A percentile compares a stretch with the other conserved stretches of the same genome.
Conservation (phyloP, 2,329 filamentous ascomycete species). For the Colletotrichum falcatum region DNA sequence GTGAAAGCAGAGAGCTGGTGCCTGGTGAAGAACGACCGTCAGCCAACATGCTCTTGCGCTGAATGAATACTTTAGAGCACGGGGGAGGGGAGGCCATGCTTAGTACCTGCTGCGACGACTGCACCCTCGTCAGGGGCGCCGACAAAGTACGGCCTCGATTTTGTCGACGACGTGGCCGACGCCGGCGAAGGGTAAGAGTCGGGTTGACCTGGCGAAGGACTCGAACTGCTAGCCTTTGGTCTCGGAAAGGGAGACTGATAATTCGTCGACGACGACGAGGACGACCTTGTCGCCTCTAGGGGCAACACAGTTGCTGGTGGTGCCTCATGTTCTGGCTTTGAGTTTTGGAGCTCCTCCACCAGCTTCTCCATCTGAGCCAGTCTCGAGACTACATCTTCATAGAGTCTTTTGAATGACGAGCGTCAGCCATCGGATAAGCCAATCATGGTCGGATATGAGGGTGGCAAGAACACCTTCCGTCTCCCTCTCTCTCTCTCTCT, state of each 20-base stretch:
- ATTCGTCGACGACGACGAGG: conserved; percentile 47
- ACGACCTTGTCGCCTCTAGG: conserved; percentile 16
- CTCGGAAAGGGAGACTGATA: conserved; percentile 26
- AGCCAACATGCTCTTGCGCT: background rate
- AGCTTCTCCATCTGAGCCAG: conserved; percentile 38
- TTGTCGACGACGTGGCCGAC: conserved; percentile 31
- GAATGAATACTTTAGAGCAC: background rate
- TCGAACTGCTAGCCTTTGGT: conserved; percentile 30
- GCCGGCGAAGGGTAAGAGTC: conserved; percentile 32
- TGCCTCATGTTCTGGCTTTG: conserved; percentile 20
- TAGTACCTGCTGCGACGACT: conserved; percentile 29
- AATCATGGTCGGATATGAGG: conserved; percentile 1
- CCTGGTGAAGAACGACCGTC: conserved; percentile 9
- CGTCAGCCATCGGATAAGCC: conserved; percentile 12
- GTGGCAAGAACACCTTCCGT: background rate
- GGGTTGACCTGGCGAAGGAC: conserved; percentile 26
- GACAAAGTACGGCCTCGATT: conserved; percentile 28
- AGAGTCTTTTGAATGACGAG: conserved; percentile 21
- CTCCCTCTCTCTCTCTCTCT: no score
- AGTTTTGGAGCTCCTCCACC: conserved; percentile 37
- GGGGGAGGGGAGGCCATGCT: background rate
- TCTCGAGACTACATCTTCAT: conserved; percentile 39
- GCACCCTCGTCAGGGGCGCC: conserved; percentile 21
- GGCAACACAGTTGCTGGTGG: conserved; percentile 8
- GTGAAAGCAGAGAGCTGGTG: conserved; percentile 32